phyloP scores from a whole-genome alignment of 108 stramenopile species.

The Cyclotella cryptica region DNA sequence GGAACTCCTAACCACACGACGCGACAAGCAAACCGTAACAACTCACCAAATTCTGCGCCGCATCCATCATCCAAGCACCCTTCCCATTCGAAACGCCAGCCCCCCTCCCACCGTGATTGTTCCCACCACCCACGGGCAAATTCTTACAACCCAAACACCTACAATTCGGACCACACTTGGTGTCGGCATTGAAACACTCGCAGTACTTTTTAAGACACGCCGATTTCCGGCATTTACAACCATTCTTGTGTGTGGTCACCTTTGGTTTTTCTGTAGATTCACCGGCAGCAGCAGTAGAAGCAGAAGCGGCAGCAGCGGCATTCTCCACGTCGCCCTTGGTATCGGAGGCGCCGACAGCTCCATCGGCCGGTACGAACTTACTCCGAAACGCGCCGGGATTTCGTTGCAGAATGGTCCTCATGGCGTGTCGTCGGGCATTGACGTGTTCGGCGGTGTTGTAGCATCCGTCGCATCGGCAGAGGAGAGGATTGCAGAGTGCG shows the following conservation, averaged over 20 bases:
- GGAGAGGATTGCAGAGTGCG: slow-evolving; percentile 60
- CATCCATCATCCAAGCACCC: slow-evolving; percentile 66
- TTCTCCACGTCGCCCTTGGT: neutral
- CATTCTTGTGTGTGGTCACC: slow-evolving; percentile 80
- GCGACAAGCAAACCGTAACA: neutral
- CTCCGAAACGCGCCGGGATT: slow-evolving; percentile 92
- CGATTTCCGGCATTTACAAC: slow-evolving; percentile 95
- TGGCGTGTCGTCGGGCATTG: slow-evolving; percentile 75
- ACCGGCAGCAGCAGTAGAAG: too few species aligned
- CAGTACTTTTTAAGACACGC: slow-evolving; percentile 96
- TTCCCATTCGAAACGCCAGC: neutral
- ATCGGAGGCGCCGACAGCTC: neutral
- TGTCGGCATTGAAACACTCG: slow-evolving; percentile 92
- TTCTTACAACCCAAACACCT: slow-evolving; percentile 96
- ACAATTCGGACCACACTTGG: slow-evolving; percentile 88
- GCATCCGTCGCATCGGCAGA: slow-evolving; percentile 80
- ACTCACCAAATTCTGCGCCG: slow-evolving; percentile 80
- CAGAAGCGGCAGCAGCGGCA: slow-evolving; percentile 40
- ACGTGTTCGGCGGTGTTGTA: slow-evolving; percentile 70
- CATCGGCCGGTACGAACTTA: slow-evolving; percentile 68
- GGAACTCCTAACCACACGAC: slow-evolving; percentile 3
- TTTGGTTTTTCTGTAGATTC: slow-evolving; percentile 19
- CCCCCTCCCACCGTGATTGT: slow-evolving; percentile 8
- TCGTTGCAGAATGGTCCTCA: slow-evolving; percentile 77
- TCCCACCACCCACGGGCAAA: slow-evolving; percentile 36